A percentile compares a stretch with the other conserved stretches of the same genome.
These are phyloP conservation scores for Penicillium taxi DNA, from an alignment of 495 filamentous ascomycete species.

Conservation along the genomic window DNA sequence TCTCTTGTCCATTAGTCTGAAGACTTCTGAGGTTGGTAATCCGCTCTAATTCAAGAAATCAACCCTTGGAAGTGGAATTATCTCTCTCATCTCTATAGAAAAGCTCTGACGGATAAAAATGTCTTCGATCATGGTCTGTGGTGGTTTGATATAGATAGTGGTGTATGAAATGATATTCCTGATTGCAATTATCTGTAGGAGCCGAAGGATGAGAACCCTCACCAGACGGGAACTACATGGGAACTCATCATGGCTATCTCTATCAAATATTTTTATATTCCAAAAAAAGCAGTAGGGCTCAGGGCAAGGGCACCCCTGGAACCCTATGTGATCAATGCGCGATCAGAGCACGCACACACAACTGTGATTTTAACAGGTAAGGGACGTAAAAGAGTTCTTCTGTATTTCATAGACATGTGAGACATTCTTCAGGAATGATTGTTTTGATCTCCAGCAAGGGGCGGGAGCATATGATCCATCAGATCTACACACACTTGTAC, in stretches of 20 bases:
- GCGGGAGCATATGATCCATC: slow-evolving; percentile 10
- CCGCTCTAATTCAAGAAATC: no score
- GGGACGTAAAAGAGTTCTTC: neutral
- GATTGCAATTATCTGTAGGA: neutral
- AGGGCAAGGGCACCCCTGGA: slow-evolving; percentile 22
- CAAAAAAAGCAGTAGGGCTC: slow-evolving; percentile 14
- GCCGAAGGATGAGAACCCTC: neutral
- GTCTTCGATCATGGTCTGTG: no score
- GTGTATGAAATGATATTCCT: no score
- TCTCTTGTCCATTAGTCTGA: no score
- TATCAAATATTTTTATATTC: neutral
- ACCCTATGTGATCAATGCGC: slow-evolving; percentile 22
- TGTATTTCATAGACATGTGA: neutral
- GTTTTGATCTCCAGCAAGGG: slow-evolving; percentile 18
- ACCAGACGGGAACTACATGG: neutral
- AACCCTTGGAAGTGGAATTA: no score
- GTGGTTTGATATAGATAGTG: no score
- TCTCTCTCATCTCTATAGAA: no score
- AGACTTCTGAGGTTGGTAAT: no score
- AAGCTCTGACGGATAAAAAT: no score
- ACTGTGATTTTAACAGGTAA: neutral
- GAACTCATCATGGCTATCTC: no score
- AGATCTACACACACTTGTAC: no score
- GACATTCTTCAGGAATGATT: slow-evolving; percentile 4
- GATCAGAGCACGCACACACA: slow-evolving; percentile 9